phyloP scores from a whole-genome alignment of 257 asterid genomes.

The Jacaranda copaia region DNA sequence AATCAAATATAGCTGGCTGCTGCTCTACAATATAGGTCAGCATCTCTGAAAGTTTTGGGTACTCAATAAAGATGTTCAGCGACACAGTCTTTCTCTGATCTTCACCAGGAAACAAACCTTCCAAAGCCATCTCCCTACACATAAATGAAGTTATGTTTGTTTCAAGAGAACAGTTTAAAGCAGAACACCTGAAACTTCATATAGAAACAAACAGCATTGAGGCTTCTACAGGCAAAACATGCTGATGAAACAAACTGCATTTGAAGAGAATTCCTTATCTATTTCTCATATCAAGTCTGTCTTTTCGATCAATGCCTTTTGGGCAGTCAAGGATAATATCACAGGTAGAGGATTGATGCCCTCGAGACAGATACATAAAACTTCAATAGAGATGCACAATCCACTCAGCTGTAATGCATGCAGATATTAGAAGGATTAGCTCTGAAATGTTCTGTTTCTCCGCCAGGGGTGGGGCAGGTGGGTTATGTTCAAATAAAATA shows the following conservation, averaged over 20 bases:
- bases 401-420: neutral
- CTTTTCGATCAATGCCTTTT: conserved; percentile 18
- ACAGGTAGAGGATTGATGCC: neutral
- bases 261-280: neutral
- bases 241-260: conserved; percentile 20
- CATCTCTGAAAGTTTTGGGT: conserved; percentile 87
- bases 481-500: neutral
- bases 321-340: neutral
- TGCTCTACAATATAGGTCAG: conserved; percentile 73
- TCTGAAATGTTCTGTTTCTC: neutral
- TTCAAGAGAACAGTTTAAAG: conserved; percentile 32
- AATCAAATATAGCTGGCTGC: conserved; percentile 69
- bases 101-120: conserved; percentile 93
- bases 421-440: neutral
- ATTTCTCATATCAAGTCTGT: conserved; percentile 1
- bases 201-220: conserved; percentile 29
- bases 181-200: conserved; percentile 21
- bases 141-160: conserved; percentile 31
- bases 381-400: neutral
- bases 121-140: conserved; percentile 93
- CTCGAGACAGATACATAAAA: neutral
- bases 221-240: conserved; percentile 28
- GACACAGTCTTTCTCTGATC: conserved; percentile 58
- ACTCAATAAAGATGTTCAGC: conserved; percentile 50
- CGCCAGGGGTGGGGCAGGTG: neutral